Conservation (phyloP, 2,329 filamentous ascomycete genomes). For the Dothistroma septosporum region DNA sequence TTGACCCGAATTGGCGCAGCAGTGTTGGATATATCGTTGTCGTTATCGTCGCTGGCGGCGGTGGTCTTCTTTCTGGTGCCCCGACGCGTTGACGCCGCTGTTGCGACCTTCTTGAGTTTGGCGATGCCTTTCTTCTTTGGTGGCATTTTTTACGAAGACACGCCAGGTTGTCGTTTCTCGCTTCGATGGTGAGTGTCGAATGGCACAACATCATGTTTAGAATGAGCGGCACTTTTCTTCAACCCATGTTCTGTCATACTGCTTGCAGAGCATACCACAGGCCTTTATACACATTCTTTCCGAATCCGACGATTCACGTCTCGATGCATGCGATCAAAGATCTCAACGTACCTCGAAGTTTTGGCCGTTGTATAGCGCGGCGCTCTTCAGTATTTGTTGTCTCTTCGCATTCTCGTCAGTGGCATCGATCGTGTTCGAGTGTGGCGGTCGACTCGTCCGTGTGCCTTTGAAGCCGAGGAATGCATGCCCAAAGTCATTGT, state of each 20-base stretch:
- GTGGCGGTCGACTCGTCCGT: too few relatives aligned
- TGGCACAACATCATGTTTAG: not conserved
- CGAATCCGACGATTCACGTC: not conserved
- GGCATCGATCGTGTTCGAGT: too few relatives aligned
- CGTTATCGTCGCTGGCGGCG: not conserved
- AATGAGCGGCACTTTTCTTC: not conserved
- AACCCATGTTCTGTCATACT: not conserved
- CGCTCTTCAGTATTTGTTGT: too few relatives aligned
- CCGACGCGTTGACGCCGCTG: not conserved
- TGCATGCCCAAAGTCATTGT: too few relatives aligned
- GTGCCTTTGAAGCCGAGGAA: too few relatives aligned
- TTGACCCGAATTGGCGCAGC: not conserved
- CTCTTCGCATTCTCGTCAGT: too few relatives aligned
- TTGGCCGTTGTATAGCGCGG: not conserved
- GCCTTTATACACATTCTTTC: not conserved
- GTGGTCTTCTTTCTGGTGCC: not conserved
- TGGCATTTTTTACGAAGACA: slow-evolving; percentile 14
- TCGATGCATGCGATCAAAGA: not conserved
- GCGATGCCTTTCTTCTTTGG: slow-evolving; percentile 20
- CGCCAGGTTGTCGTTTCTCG: not conserved
- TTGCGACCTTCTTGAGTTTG: not conserved
- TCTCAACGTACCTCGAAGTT: not conserved
- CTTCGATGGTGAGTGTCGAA: not conserved
- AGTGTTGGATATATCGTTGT: not conserved
- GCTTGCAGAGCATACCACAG: not conserved